Evolutionary conservation across 192 early-diverging fungal species (phyloP), one percentile per base, ranked within the genome.

Genomic region (Phlyctochytrium planicorne): DNA sequence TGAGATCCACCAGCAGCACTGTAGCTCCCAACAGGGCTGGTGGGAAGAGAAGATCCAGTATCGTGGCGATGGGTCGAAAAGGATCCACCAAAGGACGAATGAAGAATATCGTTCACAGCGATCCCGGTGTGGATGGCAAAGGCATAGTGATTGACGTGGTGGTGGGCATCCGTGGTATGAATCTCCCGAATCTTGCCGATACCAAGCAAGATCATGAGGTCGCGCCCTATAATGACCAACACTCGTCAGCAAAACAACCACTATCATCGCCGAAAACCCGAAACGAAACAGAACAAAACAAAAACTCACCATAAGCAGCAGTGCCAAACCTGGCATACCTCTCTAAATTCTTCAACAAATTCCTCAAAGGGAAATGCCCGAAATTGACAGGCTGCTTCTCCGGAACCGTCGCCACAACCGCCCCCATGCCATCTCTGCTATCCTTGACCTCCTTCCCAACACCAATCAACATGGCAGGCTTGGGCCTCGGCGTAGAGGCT

Each of bases 101-200:
- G 67, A 14, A 85, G 20, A 52, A 85, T 85, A 60, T 80, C 76
- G 30, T 78, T 70, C 2, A 81, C 60, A 23, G 83, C 68, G 34
- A 85, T 70, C n/a, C 75, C 79, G 2, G 81, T 67, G 40, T 85
- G 83, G 29, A 77, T 72, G 4, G 80, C 65, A 67, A 85, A 75
- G n/a, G 76, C 70, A 34, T 80, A 73, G 60, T 85, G 83, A 64
- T 85, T 82, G 29, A 68, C 72, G 47, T 80, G 80, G n/a, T 68
- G 70, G 20, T 34, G 40, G n/a, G 55, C 27, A 34, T 78, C 73
- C 24, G 66, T 65, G 1, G 73, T 67, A n/a, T 75, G 63, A n/a
- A 80, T 52, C 29, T 80, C 73, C 6, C 77, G 67, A 14, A 75
- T 53, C 30, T 66, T 72, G 30, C 80, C 80, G 52, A 81, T 63